phyloP scores from a whole-genome alignment of 2,329 filamentous ascomycete species.

The Fusarium penzigii region DNA sequence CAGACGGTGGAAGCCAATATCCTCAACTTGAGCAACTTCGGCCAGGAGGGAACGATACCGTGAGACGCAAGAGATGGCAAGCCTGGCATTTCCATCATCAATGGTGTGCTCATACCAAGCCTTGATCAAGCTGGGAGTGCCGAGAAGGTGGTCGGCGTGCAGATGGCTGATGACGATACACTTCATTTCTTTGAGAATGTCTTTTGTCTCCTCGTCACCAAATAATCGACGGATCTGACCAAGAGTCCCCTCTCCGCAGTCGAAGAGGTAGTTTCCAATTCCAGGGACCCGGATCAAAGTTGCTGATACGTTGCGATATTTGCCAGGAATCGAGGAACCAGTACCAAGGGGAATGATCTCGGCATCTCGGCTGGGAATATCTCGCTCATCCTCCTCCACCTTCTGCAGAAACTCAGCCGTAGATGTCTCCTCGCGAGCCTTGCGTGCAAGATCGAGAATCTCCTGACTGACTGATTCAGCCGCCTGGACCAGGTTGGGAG shows the following conservation, averaged over 20 bases:
- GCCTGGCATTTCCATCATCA: slow-evolving; percentile 40
- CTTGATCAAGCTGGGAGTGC: slow-evolving; percentile 76
- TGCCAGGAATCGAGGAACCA: slow-evolving; percentile 85
- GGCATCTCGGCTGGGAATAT: slow-evolving; percentile 71
- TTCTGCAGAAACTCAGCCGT: slow-evolving; percentile 47
- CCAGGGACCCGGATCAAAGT: slow-evolving; percentile 84
- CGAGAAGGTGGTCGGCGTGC: slow-evolving; percentile 95
- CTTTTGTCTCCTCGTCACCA: slow-evolving; percentile 60
- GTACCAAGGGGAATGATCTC: slow-evolving; percentile 89
- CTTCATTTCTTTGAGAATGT: slow-evolving; percentile 76
- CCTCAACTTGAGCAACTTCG: slow-evolving; percentile 78
- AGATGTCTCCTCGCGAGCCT: slow-evolving; percentile 44
- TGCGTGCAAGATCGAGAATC: slow-evolving; percentile 54
- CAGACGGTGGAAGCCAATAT: slow-evolving; percentile 66
- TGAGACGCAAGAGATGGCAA: slow-evolving; percentile 69
- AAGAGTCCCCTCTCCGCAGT: slow-evolving; percentile 89
- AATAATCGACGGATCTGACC: slow-evolving; percentile 82
- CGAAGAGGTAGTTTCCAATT: slow-evolving; percentile 84
- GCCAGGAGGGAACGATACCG: slow-evolving; percentile 75
- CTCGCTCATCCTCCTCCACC: slow-evolving; percentile 56
- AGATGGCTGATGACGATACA: slow-evolving; percentile 92
- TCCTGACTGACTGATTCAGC: slow-evolving; percentile 39
- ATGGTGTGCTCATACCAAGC: slow-evolving; percentile 69
- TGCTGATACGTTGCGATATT: slow-evolving; percentile 92
- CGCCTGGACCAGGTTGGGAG: slow-evolving; percentile 48